phyloP scores from a whole-genome alignment of 306 rosid genomes.

The Corylus heterophylla region DNA sequence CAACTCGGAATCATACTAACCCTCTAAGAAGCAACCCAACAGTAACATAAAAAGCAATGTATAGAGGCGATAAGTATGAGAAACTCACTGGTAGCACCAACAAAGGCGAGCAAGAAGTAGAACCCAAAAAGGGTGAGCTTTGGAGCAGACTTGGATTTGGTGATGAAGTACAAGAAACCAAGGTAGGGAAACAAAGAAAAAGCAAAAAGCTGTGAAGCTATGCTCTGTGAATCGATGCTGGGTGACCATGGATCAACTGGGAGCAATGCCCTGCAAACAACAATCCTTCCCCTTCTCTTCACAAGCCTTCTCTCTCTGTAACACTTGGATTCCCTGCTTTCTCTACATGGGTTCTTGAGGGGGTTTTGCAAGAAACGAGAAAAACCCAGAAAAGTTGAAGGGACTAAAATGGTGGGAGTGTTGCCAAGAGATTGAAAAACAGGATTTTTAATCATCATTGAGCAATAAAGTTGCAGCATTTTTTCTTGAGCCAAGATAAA shows the following conservation, averaged over 20 bases:
- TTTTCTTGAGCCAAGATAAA: not conserved
- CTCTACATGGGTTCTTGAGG: slow-evolving; percentile 11
- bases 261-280: slow-evolving; percentile 47
- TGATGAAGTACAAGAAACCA: slow-evolving; percentile 85
- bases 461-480: not conserved
- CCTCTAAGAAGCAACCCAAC: not conserved
- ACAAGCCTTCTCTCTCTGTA: slow-evolving; percentile 8
- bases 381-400: slow-evolving; percentile 35
- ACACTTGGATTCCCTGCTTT: slow-evolving; percentile 18
- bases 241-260: slow-evolving; percentile 97
- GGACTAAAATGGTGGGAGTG: slow-evolving; percentile 24
- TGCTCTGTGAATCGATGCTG: slow-evolving; percentile 71
- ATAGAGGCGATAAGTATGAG: not conserved
- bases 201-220: slow-evolving; percentile 89
- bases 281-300: slow-evolving; percentile 36
- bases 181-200: slow-evolving; percentile 78
- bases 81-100: slow-evolving; percentile 88
- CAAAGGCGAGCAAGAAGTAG: slow-evolving; percentile 87
- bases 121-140: slow-evolving; percentile 92
- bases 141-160: slow-evolving; percentile 85
- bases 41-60: not conserved
- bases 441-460: slow-evolving; percentile 19
- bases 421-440: slow-evolving; percentile 30
- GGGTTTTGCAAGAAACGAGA: slow-evolving; percentile 16
- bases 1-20: not conserved